Evolutionary conservation across 805 yeast genomes (phyloP).

Genomic region (Cyberlindnera saturnus): DNA sequence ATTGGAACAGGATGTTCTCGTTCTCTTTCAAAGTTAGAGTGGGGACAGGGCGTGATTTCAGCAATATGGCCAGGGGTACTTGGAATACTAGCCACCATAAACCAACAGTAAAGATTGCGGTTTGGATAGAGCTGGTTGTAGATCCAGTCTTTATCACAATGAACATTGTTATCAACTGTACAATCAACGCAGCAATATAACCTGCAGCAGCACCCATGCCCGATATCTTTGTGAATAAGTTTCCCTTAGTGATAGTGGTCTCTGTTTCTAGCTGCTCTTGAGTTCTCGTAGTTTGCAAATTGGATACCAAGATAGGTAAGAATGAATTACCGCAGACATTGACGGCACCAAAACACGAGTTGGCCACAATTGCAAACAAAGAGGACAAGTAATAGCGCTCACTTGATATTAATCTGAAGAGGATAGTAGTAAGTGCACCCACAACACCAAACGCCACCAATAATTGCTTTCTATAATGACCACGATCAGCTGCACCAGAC

Average conservation of each 20-base stretch:
- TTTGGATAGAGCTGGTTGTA: constrained; percentile 39
- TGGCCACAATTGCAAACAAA: constrained; percentile 53
- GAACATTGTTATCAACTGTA: constrained; percentile 54
- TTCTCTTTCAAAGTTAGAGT: constrained; percentile 22
- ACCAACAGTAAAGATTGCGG: constrained; percentile 61
- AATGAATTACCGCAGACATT: constrained; percentile 76
- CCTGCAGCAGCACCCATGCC: constrained; percentile 72
- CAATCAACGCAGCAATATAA: constrained; percentile 60
- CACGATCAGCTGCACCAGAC: constrained; percentile 67
- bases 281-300: constrained; percentile 9
- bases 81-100: constrained; percentile 75
- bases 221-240: constrained; percentile 44
- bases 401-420: constrained; percentile 33
- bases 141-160: constrained; percentile 38
- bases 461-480: constrained; percentile 50
- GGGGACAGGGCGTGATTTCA: constrained; percentile 41
- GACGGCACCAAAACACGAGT: constrained; percentile 69
- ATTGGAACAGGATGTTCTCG: constrained; percentile 21
- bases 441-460: constrained; percentile 49
- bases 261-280: constrained; percentile 20
- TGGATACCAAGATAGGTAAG: constrained; percentile 53
- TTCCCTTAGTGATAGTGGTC: constrained; percentile 22
- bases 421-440: constrained; percentile 52
- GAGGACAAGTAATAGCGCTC: constrained; percentile 47
- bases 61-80: constrained; percentile 45